These are phyloP conservation scores for Astrothelium subdiscretum DNA, from an alignment of 495 filamentous ascomycete species.

Conservation along the genomic window DNA sequence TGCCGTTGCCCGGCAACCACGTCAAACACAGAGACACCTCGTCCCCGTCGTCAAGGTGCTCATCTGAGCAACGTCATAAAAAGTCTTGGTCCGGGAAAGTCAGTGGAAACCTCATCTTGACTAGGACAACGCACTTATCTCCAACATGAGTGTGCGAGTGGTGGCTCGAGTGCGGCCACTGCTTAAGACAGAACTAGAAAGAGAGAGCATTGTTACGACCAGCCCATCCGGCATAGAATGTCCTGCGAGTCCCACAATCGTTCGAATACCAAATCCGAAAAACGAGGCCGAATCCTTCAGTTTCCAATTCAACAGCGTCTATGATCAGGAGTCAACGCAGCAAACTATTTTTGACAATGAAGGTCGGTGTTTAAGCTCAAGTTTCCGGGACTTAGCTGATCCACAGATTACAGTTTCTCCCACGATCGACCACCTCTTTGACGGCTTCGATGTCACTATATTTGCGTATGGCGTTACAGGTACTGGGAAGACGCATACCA, in stretches of 20 bases:
- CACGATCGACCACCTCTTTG: conserved; percentile 82
- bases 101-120: no score
- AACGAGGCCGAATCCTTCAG: conserved; percentile 83
- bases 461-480: conserved; percentile 96
- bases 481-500: conserved; percentile 95
- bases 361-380: conserved; percentile 40
- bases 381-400: neutral
- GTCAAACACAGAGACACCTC: no score
- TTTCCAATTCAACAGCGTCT: conserved; percentile 92
- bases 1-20: no score
- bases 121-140: no score
- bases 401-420: conserved; percentile 43
- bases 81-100: no score
- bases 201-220: conserved; percentile 71
- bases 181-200: conserved; percentile 66
- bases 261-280: conserved; percentile 91
- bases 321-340: conserved; percentile 66
- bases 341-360: conserved; percentile 80
- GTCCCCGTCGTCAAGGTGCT: no score
- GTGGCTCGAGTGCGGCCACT: conserved; percentile 84
- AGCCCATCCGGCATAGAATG: conserved; percentile 20
- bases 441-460: conserved; percentile 83
- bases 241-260: conserved; percentile 50
- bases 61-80: no score
- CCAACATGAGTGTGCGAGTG: conserved; percentile 60